Evolutionary conservation across 768 basidiomycete genomes (phyloP).

Genomic region (Dioszegia aurantiaca): DNA sequence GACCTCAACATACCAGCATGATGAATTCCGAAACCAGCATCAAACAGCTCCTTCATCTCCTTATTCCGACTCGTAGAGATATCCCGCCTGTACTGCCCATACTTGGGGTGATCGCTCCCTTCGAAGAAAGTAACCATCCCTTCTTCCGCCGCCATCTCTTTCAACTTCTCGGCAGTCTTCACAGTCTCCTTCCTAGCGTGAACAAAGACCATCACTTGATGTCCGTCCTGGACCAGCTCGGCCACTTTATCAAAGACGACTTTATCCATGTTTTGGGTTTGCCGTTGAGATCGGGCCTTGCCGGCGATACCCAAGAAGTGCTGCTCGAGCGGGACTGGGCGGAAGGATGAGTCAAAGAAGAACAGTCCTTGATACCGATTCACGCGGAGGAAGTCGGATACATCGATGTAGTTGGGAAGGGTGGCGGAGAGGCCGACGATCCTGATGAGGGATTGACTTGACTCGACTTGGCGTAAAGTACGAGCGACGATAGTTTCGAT

Average conservation of each 20-base stretch:
- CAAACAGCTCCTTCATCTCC: constrained; percentile 94
- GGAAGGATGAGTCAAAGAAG: constrained; percentile 96
- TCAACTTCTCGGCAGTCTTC: constrained; percentile 75
- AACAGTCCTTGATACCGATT: constrained; percentile 82
- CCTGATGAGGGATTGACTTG: constrained; percentile 89
- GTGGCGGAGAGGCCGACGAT: constrained; percentile 93
- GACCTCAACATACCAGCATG: constrained; percentile 96
- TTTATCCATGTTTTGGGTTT: constrained; percentile 79
- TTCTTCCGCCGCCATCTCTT: constrained; percentile 71
- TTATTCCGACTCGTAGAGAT: constrained; percentile 82
- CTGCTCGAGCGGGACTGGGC: constrained; percentile 93
- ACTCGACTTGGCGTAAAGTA: constrained; percentile 92
- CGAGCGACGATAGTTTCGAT: constrained; percentile 97
- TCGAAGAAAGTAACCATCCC: constrained; percentile 74
- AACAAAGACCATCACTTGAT: constrained; percentile 99
- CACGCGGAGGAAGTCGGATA: constrained; percentile 87
- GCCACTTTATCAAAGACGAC: constrained; percentile 88
- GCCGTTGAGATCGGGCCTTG: constrained; percentile 69
- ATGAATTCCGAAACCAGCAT: constrained; percentile 90
- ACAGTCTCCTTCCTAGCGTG: constrained; percentile 98
- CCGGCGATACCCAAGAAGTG: constrained; percentile 93
- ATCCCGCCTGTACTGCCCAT: constrained; percentile 68
- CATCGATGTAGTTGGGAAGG: constrained; percentile 93
- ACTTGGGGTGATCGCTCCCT: constrained; percentile 76
- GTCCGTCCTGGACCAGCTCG: constrained; percentile 80